Evolutionary conservation across 768 basidiomycete species (phyloP).

Genomic region (Gloeopeniophorella convolvens): DNA sequence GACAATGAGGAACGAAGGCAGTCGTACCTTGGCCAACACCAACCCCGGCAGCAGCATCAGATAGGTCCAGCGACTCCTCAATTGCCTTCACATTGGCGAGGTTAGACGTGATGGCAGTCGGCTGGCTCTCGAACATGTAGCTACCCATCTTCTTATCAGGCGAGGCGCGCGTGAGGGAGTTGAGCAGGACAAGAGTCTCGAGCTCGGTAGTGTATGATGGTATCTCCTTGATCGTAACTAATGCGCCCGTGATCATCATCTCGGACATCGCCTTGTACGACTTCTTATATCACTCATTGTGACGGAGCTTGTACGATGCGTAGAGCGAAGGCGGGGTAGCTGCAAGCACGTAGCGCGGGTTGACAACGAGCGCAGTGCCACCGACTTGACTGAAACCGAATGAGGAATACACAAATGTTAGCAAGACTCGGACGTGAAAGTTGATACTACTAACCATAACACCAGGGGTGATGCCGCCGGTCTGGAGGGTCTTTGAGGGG

Average conservation of each 20-base stretch:
- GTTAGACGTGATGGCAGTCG: slow-evolving; percentile 46
- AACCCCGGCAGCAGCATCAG: slow-evolving; percentile 57
- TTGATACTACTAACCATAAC: slow-evolving; percentile 59
- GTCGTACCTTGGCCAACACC: slow-evolving; percentile 81
- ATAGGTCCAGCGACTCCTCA: slow-evolving; percentile 42
- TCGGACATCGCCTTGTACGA: slow-evolving; percentile 91
- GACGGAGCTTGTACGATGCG: slow-evolving; percentile 66
- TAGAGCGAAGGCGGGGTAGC: slow-evolving; percentile 74
- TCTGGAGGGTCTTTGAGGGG: slow-evolving; percentile 94
- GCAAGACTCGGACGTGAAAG: slow-evolving; percentile 4
- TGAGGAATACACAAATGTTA: slow-evolving; percentile 53
- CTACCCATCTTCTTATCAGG: slow-evolving; percentile 81
- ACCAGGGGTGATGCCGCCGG: slow-evolving; percentile 85
- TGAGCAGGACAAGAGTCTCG: slow-evolving; percentile 81
- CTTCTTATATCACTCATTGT: slow-evolving; percentile 56
- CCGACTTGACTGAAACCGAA: slow-evolving; percentile 99
- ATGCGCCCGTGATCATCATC: slow-evolving; percentile 89
- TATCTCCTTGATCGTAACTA: slow-evolving; percentile 92
- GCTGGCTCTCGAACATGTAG: slow-evolving; percentile 70
- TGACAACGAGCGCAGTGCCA: slow-evolving; percentile 79
- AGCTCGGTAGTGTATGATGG: slow-evolving; percentile 85
- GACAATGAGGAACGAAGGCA: slow-evolving; percentile 10
- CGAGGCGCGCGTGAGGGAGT: slow-evolving; percentile 86
- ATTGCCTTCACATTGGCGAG: slow-evolving; percentile 62
- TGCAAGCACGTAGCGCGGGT: slow-evolving; percentile 89